Conservation (phyloP, 306 rosid genomes). For the Cercis canadensis region DNA sequence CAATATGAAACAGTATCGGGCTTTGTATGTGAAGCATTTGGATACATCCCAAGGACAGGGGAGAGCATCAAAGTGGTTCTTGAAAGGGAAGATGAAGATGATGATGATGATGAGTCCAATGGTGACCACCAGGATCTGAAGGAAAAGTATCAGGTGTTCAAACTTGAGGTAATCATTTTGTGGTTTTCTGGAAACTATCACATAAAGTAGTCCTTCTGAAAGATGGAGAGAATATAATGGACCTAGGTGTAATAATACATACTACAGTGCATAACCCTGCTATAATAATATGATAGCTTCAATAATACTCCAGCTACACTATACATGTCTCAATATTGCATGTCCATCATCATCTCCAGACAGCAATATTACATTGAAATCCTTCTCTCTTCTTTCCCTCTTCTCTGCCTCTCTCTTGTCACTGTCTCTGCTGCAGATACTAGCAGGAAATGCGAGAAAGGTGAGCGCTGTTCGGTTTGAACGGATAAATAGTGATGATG, state of each 20-base stretch:
- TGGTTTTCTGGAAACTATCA: neutral
- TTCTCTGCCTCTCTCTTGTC: too few relatives aligned
- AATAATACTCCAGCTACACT: too few relatives aligned
- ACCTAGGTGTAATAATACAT: too few relatives aligned
- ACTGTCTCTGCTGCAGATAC: conserved; percentile 62
- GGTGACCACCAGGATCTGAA: conserved; percentile 73
- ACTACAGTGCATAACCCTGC: too few relatives aligned
- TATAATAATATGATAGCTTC: too few relatives aligned
- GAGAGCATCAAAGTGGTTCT: conserved; percentile 87
- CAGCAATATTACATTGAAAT: too few relatives aligned
- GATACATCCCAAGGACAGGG: conserved; percentile 96
- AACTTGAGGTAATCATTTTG: conserved; percentile 72
- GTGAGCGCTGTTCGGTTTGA: conserved; percentile 95
- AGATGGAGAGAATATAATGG: too few relatives aligned
- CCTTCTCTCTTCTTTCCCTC: too few relatives aligned
- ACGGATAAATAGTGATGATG: conserved; percentile 55
- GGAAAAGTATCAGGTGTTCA: conserved; percentile 76
- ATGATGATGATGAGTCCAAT: conserved; percentile 57
- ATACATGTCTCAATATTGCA: too few relatives aligned
- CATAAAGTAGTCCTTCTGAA: too few relatives aligned
- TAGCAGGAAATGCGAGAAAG: conserved; percentile 98
- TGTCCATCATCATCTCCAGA: too few relatives aligned
- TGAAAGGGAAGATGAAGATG: conserved; percentile 85
- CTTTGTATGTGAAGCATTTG: conserved; percentile 94
- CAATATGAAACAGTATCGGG: conserved; percentile 99